phyloP scores from a whole-genome alignment of 495 filamentous ascomycete species.

The Annulohypoxylon bovei region DNA sequence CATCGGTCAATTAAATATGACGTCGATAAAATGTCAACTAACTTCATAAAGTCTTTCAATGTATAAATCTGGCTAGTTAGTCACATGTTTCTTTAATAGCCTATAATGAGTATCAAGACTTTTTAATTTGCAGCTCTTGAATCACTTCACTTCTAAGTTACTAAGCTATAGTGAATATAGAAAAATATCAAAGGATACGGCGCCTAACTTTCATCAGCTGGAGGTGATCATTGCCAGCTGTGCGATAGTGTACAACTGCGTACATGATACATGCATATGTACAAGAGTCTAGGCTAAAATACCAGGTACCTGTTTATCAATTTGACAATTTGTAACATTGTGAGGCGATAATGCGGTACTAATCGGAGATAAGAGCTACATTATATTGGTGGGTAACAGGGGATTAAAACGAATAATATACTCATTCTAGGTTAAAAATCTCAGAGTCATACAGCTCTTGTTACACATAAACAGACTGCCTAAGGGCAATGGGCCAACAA shows the following conservation, averaged over 20 bases:
- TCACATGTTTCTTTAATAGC: background rate
- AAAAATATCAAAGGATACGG: background rate
- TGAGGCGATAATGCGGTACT: background rate
- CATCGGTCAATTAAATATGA: constrained; percentile 17
- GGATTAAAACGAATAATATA: background rate
- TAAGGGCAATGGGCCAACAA: background rate
- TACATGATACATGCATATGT: constrained; percentile 28
- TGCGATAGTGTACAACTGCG: background rate
- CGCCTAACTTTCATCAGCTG: constrained; percentile 1
- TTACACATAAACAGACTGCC: no score
- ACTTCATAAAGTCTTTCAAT: constrained; percentile 17
- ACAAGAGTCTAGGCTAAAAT: constrained; percentile 32
- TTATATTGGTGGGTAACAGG: background rate
- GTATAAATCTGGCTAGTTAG: background rate
- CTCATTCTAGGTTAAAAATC: background rate
- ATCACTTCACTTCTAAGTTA: background rate
- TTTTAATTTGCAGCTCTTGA: background rate
- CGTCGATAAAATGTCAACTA: constrained; percentile 28
- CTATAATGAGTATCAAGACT: no score
- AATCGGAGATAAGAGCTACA: constrained; percentile 14
- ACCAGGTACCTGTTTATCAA: constrained; percentile 8
- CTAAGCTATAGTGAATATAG: background rate
- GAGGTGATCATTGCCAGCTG: constrained; percentile 15
- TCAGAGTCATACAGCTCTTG: background rate
- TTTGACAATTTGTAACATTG: constrained; percentile 4